These are phyloP conservation scores for Metschnikowia sp. DNA, from an alignment of 805 yeast species.

Conservation along the genomic window DNA sequence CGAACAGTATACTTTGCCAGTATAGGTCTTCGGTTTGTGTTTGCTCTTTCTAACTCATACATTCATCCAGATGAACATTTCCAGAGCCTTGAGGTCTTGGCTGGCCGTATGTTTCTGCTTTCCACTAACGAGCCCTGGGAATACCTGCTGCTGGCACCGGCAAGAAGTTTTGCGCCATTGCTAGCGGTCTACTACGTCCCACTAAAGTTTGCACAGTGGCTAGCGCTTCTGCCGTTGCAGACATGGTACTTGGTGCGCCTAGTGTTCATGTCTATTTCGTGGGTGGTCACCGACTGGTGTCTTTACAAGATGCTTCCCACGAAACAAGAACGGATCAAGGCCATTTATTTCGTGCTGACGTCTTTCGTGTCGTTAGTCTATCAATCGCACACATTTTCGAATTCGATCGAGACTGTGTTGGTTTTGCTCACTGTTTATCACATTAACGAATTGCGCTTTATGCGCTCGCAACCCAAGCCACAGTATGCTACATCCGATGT, in stretches of 20 bases:
- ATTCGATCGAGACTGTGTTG: conserved; percentile 69
- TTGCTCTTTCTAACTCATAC: conserved; percentile 73
- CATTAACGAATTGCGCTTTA: conserved; percentile 40
- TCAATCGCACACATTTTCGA: conserved; percentile 89
- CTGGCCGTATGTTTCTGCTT: conserved; percentile 44
- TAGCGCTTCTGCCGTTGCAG: conserved; percentile 44
- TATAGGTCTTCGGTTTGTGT: conserved; percentile 47
- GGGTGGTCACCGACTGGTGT: conserved; percentile 39
- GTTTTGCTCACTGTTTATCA: conserved; percentile 49
- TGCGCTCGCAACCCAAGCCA: conserved; percentile 14
- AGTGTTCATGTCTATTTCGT: conserved; percentile 38
- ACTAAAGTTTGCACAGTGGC: conserved; percentile 30
- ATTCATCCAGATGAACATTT: conserved; percentile 98
- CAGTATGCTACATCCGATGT: conserved; percentile 12
- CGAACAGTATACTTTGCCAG: conserved; percentile 44
- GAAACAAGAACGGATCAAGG: conserved; percentile 47
- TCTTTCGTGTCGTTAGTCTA: conserved; percentile 72
- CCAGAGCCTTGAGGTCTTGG: conserved; percentile 79
- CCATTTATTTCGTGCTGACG: conserved; percentile 48
- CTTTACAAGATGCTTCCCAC: conserved; percentile 47
- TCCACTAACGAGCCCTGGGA: conserved; percentile 76
- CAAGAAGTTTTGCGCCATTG: conserved; percentile 70
- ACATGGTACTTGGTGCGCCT: conserved; percentile 55
- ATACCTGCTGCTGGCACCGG: conserved; percentile 52
- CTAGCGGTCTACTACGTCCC: conserved; percentile 70